These are phyloP conservation scores for Areca catechu DNA, from an alignment of 176 grass and related monocot genomes.

Conservation along the genomic window DNA sequence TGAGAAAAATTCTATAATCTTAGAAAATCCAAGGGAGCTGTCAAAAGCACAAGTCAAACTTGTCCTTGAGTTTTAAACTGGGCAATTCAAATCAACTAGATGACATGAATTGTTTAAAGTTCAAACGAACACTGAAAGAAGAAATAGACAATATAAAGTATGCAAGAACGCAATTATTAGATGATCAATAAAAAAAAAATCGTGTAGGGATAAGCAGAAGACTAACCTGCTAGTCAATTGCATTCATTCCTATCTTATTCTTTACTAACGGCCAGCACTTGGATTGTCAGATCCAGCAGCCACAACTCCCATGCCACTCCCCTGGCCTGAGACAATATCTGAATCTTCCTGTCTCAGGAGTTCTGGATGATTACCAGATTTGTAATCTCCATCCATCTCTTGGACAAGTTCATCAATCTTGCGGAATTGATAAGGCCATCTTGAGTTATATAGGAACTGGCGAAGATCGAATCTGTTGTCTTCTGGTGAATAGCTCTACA, in stretches of 20 bases:
- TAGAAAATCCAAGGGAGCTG: too few species aligned
- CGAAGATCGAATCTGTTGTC: constrained; percentile 92
- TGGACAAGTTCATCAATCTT: constrained; percentile 79
- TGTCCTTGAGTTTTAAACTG: too few species aligned
- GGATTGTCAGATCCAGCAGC: constrained; percentile 60
- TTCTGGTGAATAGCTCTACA: constrained; percentile 98
- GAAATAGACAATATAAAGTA: too few species aligned
- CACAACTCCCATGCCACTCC: constrained; percentile 74
- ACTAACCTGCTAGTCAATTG: too few species aligned
- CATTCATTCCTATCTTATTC: neutral
- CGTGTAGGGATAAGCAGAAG: too few species aligned
- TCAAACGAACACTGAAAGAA: too few species aligned
- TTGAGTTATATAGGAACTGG: constrained; percentile 87
- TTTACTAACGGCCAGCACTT: constrained; percentile 39
- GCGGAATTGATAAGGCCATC: constrained; percentile 80
- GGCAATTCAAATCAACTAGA: too few species aligned
- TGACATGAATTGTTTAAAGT: too few species aligned
- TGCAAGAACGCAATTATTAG: too few species aligned
- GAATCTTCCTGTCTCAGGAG: constrained; percentile 1
- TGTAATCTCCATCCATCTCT: constrained; percentile 45
- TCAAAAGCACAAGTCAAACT: too few species aligned
- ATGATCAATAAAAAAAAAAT: too few species aligned
- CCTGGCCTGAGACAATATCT: constrained; percentile 17
- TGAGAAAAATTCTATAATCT: too few species aligned
- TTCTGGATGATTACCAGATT: constrained; percentile 21